Conservation (phyloP, 805 yeast genomes). For the Limtongozyma cylindracea region DNA sequence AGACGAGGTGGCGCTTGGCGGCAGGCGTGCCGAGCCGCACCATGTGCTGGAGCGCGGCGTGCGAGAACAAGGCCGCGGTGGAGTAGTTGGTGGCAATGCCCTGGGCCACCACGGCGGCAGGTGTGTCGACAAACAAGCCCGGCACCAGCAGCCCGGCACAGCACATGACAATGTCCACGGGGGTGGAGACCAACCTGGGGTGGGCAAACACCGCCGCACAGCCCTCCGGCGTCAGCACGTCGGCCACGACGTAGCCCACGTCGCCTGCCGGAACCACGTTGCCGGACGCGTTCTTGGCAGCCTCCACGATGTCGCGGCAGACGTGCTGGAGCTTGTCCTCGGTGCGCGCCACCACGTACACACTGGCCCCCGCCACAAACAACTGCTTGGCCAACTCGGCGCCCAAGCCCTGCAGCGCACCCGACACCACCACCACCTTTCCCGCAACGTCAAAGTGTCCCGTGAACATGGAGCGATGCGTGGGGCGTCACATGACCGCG, state of each 20-base stretch:
- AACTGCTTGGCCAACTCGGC: slow-evolving; percentile 42
- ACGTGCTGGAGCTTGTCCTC: slow-evolving; percentile 30
- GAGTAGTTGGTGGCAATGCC: slow-evolving; percentile 52
- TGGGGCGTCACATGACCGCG: too few relatives aligned
- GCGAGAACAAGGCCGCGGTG: slow-evolving; percentile 49
- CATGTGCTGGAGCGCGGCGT: slow-evolving; percentile 24
- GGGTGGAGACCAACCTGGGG: too few relatives aligned
- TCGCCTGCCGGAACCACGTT: not conserved
- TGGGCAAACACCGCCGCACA: slow-evolving; percentile 21
- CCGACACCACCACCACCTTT: slow-evolving; percentile 51
- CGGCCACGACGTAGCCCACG: slow-evolving; percentile 24
- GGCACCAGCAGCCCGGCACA: slow-evolving; percentile 82
- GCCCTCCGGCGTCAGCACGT: slow-evolving; percentile 27
- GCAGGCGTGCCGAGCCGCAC: slow-evolving; percentile 1
- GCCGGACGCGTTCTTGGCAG: not conserved
- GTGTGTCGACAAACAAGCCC: slow-evolving; percentile 45
- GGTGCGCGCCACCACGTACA: slow-evolving; percentile 60
- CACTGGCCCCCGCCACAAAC: slow-evolving; percentile 28
- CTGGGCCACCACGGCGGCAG: slow-evolving; percentile 23
- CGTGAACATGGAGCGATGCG: too few relatives aligned
- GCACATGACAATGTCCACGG: slow-evolving; percentile 54
- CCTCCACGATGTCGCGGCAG: slow-evolving; percentile 9
- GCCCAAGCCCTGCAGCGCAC: slow-evolving; percentile 91
- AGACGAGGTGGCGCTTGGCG: slow-evolving; percentile 29
- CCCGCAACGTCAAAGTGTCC: slow-evolving; percentile 12